phyloP scores from a whole-genome alignment of 1,139 yeast genomes.

The Protomyces inundatus region DNA sequence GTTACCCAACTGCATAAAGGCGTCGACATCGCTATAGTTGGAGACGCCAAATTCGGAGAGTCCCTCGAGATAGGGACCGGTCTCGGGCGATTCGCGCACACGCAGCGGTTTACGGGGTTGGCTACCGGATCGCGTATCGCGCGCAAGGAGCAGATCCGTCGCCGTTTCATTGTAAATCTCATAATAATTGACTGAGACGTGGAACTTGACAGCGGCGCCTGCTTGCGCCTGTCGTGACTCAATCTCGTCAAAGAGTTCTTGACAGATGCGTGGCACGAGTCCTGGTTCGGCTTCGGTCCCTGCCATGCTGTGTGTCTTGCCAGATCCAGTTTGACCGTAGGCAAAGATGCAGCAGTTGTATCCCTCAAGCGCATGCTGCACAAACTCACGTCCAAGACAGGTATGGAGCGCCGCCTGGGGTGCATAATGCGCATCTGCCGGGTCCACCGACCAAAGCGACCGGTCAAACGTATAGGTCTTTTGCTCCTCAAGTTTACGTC shows the following conservation, averaged over 20 bases:
- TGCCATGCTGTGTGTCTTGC: slow-evolving; percentile 80
- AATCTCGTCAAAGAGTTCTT: slow-evolving; percentile 50
- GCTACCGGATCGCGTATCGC: slow-evolving; percentile 4
- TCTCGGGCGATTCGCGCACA: slow-evolving; percentile 52
- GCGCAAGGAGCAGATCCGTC: slow-evolving; percentile 48
- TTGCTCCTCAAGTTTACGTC: slow-evolving; percentile 34
- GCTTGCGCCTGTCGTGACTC: slow-evolving; percentile 39
- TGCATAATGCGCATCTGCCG: slow-evolving; percentile 41
- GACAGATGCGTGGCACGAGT: slow-evolving; percentile 55
- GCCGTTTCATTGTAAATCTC: slow-evolving; percentile 73
- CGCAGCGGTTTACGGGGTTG: slow-evolving; percentile 44
- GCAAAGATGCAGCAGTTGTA: slow-evolving; percentile 80
- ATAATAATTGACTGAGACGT: slow-evolving; percentile 55
- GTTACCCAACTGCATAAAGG: slow-evolving; percentile 35
- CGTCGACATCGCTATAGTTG: slow-evolving; percentile 31
- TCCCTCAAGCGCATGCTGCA: slow-evolving; percentile 64
- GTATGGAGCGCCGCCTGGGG: slow-evolving; percentile 51
- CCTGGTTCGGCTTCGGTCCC: slow-evolving; percentile 46
- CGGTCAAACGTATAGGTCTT: slow-evolving; percentile 52
- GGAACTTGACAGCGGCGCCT: slow-evolving; percentile 40
- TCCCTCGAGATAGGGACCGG: slow-evolving; percentile 58
- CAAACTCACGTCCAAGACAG: slow-evolving; percentile 52
- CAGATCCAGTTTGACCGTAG: slow-evolving; percentile 86
- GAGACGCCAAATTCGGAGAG: slow-evolving; percentile 35
- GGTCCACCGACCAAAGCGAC: slow-evolving; percentile 55